A percentile compares a stretch with the other conserved stretches of the same genome.
phyloP scores from a whole-genome alignment of 441 rosid genomes.

The Gossypium aridum region DNA sequence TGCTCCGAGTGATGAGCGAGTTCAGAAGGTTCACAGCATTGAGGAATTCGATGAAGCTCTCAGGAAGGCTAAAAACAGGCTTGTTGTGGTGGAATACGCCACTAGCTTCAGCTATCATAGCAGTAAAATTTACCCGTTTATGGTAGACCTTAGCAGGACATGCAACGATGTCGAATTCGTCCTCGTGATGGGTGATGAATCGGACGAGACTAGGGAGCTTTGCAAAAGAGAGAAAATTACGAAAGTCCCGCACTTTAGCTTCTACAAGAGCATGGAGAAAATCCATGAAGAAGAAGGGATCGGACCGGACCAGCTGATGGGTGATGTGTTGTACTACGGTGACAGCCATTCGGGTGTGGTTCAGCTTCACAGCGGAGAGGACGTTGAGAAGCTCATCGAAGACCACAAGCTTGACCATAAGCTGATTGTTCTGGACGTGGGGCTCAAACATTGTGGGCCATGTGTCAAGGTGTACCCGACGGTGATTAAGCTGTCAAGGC shows the following conservation, averaged over 20 bases:
- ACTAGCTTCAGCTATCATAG: slow-evolving; percentile 43
- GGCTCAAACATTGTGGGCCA: slow-evolving; percentile 83
- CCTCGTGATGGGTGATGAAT: slow-evolving; percentile 83
- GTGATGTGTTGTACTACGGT: slow-evolving; percentile 86
- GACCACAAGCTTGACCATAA: slow-evolving; percentile 58
- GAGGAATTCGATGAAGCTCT: slow-evolving; percentile 76
- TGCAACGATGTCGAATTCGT: slow-evolving; percentile 76
- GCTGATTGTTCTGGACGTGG: slow-evolving; percentile 79
- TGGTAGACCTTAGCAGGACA: slow-evolving; percentile 75
- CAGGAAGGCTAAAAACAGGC: slow-evolving; percentile 46
- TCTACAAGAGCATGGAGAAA: slow-evolving; percentile 79
- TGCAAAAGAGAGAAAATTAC: slow-evolving; percentile 70
- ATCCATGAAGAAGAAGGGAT: slow-evolving; percentile 88
- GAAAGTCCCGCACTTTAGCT: slow-evolving; percentile 77
- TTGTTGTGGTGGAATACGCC: slow-evolving; percentile 76
- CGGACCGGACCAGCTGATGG: slow-evolving; percentile 66
- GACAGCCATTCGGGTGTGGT: slow-evolving; percentile 76
- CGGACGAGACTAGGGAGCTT: slow-evolving; percentile 60
- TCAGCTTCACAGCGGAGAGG: slow-evolving; percentile 64
- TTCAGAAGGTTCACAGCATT: slow-evolving; percentile 51
- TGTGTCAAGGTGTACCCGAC: slow-evolving; percentile 94
- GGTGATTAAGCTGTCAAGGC: slow-evolving; percentile 66
- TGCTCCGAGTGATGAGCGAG: slow-evolving; percentile 40
- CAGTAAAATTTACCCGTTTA: slow-evolving; percentile 63
- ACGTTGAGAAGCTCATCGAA: slow-evolving; percentile 67